Conservation (phyloP, 2,329 filamentous ascomycete species). For the Helicocarpus griseus region DNA sequence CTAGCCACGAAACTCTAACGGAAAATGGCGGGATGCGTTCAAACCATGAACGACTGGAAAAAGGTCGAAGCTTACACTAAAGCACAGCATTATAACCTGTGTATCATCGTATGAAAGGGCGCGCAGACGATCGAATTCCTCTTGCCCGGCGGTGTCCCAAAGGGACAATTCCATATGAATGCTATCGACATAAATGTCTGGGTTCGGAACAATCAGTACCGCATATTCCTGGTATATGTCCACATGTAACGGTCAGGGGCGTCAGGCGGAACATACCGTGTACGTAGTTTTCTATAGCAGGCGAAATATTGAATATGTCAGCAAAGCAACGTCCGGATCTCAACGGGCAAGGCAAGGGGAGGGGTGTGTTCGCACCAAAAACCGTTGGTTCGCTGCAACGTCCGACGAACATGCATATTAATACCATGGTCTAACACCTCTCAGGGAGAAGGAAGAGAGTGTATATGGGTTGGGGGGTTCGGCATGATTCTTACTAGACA, state of each 20-base stretch:
- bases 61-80: slow-evolving; percentile 51
- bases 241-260: neutral
- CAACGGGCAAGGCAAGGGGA: slow-evolving; percentile 5
- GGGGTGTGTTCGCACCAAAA: slow-evolving; percentile 48
- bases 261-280: slow-evolving; percentile 56
- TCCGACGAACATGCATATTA: slow-evolving; percentile 3
- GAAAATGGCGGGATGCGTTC: neutral
- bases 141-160: slow-evolving; percentile 97
- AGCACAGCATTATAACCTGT: slow-evolving; percentile 97
- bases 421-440: slow-evolving; percentile 13
- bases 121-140: slow-evolving; percentile 94
- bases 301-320: slow-evolving; percentile 20
- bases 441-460: slow-evolving; percentile 7
- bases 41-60: neutral
- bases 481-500: slow-evolving; percentile 67
- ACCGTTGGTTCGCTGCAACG: slow-evolving; percentile 71
- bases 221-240: neutral
- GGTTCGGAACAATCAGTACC: neutral
- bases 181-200: slow-evolving; percentile 96
- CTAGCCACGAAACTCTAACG: neutral
- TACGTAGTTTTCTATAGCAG: slow-evolving; percentile 75
- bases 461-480: neutral
- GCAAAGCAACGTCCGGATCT: neutral
- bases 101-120: slow-evolving; percentile 97
- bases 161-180: slow-evolving; percentile 94